Evolutionary conservation across 2,329 filamentous ascomycete genomes (phyloP), one percentile per base, ranked within the genome.

Genomic region (Hymenoscyphus occultus): DNA sequence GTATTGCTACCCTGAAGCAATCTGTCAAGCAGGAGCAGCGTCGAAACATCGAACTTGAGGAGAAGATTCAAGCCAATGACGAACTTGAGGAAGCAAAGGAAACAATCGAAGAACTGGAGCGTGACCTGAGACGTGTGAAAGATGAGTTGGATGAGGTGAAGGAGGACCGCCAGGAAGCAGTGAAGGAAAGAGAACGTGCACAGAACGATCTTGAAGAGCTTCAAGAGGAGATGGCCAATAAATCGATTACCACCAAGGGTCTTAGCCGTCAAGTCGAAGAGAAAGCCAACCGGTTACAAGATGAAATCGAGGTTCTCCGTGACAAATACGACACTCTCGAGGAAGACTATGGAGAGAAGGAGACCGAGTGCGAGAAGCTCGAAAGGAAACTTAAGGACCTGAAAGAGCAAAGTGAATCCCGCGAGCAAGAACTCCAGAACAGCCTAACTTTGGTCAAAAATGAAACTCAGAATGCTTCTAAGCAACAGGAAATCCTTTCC

Each of bases 141-240:
- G 79, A 81, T 42, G 81, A 87, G 70, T 74, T 83, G 0, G 81
- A 85, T 39, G 82, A 86, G 16, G 78, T 83, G 63, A 84, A 82
- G 69, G 80, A 84, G 13, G 83, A 83, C 69, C 76, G 84, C 19
- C 78, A 86, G 45, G 80, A 84, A 61, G 85, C 86, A 0, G 66
- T 82, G 7, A 74, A 78, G 1, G 81, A 87, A 64, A 86, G 84
- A 69, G 80, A 85, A 28, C 81, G 83, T 39, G 86, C 86, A 1
- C 84, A 87, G 70, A 78, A 77, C 6, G 83, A 89, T 65, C 78
- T 89, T 16, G 82, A 87, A 70, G 86, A 89, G 72, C 80, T 93
- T 31, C 89, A 91, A 67, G 89, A 91, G 62, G 90, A 93, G 71
- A 86, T 93, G 83, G 84, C 89, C 28, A 89, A 93, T 77, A 93